These are phyloP conservation scores for Begonia fuchsioides DNA, from an alignment of 306 rosid genomes.

Conservation along the genomic window DNA sequence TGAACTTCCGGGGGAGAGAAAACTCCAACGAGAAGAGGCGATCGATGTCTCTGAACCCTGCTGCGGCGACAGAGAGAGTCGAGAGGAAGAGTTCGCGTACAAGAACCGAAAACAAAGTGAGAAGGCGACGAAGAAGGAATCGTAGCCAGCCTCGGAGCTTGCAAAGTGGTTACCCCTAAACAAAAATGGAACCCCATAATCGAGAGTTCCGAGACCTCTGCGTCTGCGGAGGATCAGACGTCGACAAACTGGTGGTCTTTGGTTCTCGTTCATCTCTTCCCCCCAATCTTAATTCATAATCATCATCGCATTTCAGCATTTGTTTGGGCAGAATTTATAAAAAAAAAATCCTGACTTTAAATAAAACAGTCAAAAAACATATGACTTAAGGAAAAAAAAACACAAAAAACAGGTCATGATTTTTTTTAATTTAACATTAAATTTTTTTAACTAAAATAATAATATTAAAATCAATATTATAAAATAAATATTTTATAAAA, in stretches of 20 bases:
- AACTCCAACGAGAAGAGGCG: constrained; percentile 19
- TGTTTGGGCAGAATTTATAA: too few relatives aligned
- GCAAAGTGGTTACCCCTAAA: constrained; percentile 29
- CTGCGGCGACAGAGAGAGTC: constrained; percentile 10
- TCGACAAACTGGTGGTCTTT: constrained; percentile 1
- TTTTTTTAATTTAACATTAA: too few relatives aligned
- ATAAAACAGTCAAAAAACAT: too few relatives aligned
- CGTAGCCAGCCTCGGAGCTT: constrained; percentile 27
- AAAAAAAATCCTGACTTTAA: too few relatives aligned
- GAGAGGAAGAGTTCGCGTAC: constrained; percentile 11
- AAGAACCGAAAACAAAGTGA: constrained; percentile 15
- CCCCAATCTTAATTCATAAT: neutral
- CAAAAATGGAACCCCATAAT: constrained; percentile 36
- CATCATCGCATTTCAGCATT: too few relatives aligned
- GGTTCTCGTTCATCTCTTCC: neutral
- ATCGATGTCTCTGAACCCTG: constrained; percentile 19
- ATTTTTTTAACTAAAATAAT: too few relatives aligned
- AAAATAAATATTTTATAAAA: too few relatives aligned
- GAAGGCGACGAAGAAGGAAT: constrained; percentile 27
- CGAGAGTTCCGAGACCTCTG: neutral
- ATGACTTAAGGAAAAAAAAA: too few relatives aligned
- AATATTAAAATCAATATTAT: too few relatives aligned
- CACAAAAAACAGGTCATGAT: too few relatives aligned
- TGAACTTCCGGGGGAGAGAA: constrained; percentile 35
- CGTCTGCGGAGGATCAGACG: neutral